Evolutionary conservation across 2,329 filamentous ascomycete genomes (phyloP).

Genomic region (Lachnellula hyalina): DNA sequence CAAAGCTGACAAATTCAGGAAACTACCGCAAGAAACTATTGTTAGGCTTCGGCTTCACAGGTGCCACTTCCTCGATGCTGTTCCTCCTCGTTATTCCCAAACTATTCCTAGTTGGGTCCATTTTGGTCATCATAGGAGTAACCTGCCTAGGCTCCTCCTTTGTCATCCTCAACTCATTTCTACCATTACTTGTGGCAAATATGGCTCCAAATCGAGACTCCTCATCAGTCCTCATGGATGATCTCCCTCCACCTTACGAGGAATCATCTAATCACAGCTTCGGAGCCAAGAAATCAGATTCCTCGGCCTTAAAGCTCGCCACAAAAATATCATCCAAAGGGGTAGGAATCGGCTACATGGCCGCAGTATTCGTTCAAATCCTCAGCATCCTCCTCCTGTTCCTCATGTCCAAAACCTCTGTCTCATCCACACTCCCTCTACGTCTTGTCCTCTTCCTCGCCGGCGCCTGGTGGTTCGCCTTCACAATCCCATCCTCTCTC

Average conservation of each 20-base stretch:
- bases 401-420: slow-evolving; percentile 33
- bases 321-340: slow-evolving; percentile 88
- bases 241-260: background rate
- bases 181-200: slow-evolving; percentile 86
- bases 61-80: slow-evolving; percentile 76
- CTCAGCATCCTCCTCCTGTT: slow-evolving; percentile 73
- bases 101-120: slow-evolving; percentile 70
- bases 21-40: slow-evolving; percentile 84
- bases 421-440: slow-evolving; percentile 77
- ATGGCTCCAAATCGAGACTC: slow-evolving; percentile 43
- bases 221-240: slow-evolving; percentile 13
- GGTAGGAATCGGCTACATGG: slow-evolving; percentile 87
- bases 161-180: slow-evolving; percentile 88
- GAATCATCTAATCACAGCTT: background rate
- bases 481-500: slow-evolving; percentile 77
- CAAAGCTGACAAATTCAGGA: slow-evolving; percentile 16
- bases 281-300: slow-evolving; percentile 46
- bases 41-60: slow-evolving; percentile 75
- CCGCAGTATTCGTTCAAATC: slow-evolving; percentile 77
- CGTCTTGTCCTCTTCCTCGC: slow-evolving; percentile 79
- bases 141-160: slow-evolving; percentile 92
- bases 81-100: slow-evolving; percentile 73
- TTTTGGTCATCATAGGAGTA: slow-evolving; percentile 84
- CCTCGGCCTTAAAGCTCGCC: slow-evolving; percentile 68
- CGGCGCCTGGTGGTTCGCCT: slow-evolving; percentile 84